Evolutionary conservation across 805 yeast species (phyloP), one percentile per base, ranked within the genome.

Genomic region (Wickerhamiella kurtzmanii): DNA sequence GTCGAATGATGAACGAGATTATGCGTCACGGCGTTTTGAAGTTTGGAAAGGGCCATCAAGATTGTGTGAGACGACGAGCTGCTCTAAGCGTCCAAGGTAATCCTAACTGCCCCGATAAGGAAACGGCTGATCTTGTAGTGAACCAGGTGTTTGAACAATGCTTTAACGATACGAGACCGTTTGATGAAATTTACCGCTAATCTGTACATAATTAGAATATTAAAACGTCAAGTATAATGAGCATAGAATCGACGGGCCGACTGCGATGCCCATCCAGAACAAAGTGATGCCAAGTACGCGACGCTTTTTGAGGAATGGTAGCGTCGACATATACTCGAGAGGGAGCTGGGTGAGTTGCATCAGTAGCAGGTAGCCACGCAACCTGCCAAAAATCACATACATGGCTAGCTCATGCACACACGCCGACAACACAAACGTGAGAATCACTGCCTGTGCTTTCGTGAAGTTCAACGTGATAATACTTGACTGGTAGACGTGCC

Each of bases 401-500:
- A 92, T 92, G 20, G 88, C 88, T 44, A 87, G 62, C 64, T 92
- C 99, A 64, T 92, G 99, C 41, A 92, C 76, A 3, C 83, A 51
- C 3, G 95, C 75, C 49, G 95, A 84, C 39, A 94, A 63, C 16
- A 87, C 57, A 41, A 60, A 64, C 9, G 67, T 62, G 57, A 82
- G 62, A 22, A 86, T 58, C 1, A 94, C 80, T 0, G 97, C 96
- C 42, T 72, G 69, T 1, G 58, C 49, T 59, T 79, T 84, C 51
- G 76, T 74, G 47, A 88, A 66, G 25, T 77, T 71, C 47, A 86
- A 70, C 0, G 86, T 79, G 54, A 92, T 77, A 49, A 89, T 82
- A 8, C 92, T 77, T 21, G 94, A 79, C 60, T 88, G 96, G 63
- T 92, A 94, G 2, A 92, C 97, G 60, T 94, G 99, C 53, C 97